Evolutionary conservation across 371 early-diverging fungal species (phyloP).

Genomic region (Choanephora cucurbitarum): DNA sequence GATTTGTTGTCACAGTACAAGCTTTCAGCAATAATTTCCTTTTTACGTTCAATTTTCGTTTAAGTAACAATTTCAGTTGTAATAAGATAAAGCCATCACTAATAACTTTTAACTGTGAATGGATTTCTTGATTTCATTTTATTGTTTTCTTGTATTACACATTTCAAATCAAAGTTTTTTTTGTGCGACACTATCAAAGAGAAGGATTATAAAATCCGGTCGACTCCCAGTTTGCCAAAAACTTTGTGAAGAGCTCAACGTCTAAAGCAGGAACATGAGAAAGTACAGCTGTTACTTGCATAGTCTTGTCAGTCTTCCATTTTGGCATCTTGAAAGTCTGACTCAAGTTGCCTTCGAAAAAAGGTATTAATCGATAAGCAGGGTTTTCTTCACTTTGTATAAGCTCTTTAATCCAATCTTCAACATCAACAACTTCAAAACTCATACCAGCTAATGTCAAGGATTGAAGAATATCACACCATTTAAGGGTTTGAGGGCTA

Average conservation of each 20-base stretch:
- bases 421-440: slow-evolving; percentile 27
- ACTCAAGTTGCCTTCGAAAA: slow-evolving; percentile 31
- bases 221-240: slow-evolving; percentile 16
- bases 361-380: slow-evolving; percentile 32
- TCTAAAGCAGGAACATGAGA: slow-evolving; percentile 14
- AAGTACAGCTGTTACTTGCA: slow-evolving; percentile 3
- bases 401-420: slow-evolving; percentile 31
- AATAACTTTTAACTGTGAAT: too few species aligned
- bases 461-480: slow-evolving; percentile 26
- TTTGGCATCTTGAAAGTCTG: slow-evolving; percentile 23
- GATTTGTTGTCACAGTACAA: too few species aligned
- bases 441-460: slow-evolving; percentile 28
- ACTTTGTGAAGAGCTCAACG: slow-evolving; percentile 13
- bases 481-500: slow-evolving; percentile 24
- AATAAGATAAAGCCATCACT: too few species aligned
- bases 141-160: too few species aligned
- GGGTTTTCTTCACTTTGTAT: slow-evolving; percentile 36
- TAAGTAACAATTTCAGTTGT: too few species aligned
- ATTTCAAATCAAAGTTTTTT: too few species aligned
- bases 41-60: too few species aligned
- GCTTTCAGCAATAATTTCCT: too few species aligned
- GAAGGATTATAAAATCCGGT: slow-evolving; percentile 20
- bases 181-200: too few species aligned
- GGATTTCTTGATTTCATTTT: too few species aligned
- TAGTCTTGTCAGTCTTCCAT: slow-evolving; percentile 27